Evolutionary conservation across 257 asterid genomes (phyloP).

Genomic region (Solanum peruvianum): DNA sequence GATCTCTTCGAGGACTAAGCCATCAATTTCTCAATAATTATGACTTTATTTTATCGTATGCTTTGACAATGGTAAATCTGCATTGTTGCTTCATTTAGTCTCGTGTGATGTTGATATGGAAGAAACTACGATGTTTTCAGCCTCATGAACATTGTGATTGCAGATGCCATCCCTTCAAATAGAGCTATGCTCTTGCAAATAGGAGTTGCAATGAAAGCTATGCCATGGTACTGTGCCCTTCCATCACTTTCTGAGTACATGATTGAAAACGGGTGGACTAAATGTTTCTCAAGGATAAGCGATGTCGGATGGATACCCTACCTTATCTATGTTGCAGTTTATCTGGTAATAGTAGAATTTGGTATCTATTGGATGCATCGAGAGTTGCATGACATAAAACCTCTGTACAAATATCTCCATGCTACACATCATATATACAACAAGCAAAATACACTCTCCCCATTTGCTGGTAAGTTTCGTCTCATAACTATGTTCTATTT

Average conservation of each 20-base stretch:
- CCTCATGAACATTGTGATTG: constrained; percentile 12
- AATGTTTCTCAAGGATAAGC: constrained; percentile 59
- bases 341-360: constrained; percentile 75
- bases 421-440: constrained; percentile 95
- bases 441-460: constrained; percentile 98
- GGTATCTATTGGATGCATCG: constrained; percentile 99
- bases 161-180: constrained; percentile 84
- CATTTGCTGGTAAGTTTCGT: constrained; percentile 73
- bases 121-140: background rate
- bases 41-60: background rate
- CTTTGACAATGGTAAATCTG: background rate
- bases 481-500: background rate
- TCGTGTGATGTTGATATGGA: background rate
- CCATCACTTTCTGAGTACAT: constrained; percentile 81
- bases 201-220: constrained; percentile 93
- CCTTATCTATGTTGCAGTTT: constrained; percentile 28
- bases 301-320: constrained; percentile 60
- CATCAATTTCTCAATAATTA: background rate
- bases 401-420: constrained; percentile 89
- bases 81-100: background rate
- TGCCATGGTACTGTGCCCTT: constrained; percentile 84
- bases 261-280: constrained; percentile 90
- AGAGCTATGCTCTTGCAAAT: constrained; percentile 87
- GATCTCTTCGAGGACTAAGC: background rate
- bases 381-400: constrained; percentile 91